Base-by-base conservation (phyloP, 2,329 filamentous ascomycete species). In the Ceratocystis harringtonii region DNA sequence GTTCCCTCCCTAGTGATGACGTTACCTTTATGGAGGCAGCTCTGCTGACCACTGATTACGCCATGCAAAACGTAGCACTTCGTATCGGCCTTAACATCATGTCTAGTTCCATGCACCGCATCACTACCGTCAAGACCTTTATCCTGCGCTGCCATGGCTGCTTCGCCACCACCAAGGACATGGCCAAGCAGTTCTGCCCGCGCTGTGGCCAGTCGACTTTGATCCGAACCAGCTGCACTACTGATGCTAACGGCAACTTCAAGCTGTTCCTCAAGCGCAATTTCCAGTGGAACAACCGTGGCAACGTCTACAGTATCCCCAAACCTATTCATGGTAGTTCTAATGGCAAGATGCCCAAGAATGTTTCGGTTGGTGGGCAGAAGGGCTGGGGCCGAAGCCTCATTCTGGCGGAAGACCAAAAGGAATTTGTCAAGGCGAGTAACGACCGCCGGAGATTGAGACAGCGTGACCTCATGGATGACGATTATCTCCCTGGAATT, bases 11-110 rank as follows among this genome's bases (percentile, higher is more conserved):
- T 28, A 68, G 67, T n/a, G 70, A 76, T 5, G 74, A 78, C 1
- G 74, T 78, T 22, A 76, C 80, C 50, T 84, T 83, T 12, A 87
- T 96, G 70, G 87, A 95, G 75, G 90, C 89, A 17, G 92, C 91
- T n/a, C 86, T 92, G 57, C 87, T 97, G 72, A 97, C 94, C 1
- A 91, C 88, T 65, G 94, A 99, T 78, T 97, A 89, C 76, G 92
- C 94, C 65, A 95, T 99, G 90, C 92, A 97, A 77, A 97, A 97
- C 74, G 91, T 97, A 6, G 83, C 94, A 1, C 81, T 99, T 3
- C 90, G 95, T 70, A 95, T 97, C 79, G 96, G 96, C 77, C 83
- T 99, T 64, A 90, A 94, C 73, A 84, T 96, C 10, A 81, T 96
- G 67, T 91, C 92, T 0, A 83, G 89, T 0, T 82, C 84, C 17